Evolutionary conservation across 805 yeast species (phyloP), one percentile per base, ranked within the genome.

Genomic region (Maudiozyma bulderi): DNA sequence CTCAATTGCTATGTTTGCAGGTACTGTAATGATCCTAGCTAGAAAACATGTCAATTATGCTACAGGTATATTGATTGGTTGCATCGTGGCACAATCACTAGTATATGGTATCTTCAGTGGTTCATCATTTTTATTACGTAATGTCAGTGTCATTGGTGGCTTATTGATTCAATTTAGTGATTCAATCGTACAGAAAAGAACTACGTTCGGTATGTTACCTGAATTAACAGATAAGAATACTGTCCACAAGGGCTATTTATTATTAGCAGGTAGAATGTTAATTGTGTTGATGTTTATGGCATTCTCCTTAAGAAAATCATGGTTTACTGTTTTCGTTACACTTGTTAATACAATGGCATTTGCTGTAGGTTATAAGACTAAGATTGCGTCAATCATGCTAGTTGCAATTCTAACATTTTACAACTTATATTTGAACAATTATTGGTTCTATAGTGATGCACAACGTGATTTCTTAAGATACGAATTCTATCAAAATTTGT

Each of bases 401-500:
- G 86, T 90, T 28, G 69, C 84, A 20, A 69, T 88, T 57, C 76
- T 91, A 56, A 73, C 84, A 52, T 68, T 83, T 53, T 88, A 86
- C 75, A 90, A 93, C 69, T 65, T 87, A 50, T 67, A 81, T 40
- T 80, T 82, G 53, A 91, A 93, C 73, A 87, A 87, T 60, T 91
- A 88, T 74, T 91, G 99, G 99, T 72, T 79, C 48, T 82, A 80
- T 65, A 77, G 79, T 46, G 64, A 77, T 46, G 77, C 75, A 53
- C 79, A 82, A 68, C 81, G 96, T 61, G 99, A 91, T 69, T 86
- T 81, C 68, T 71, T 88, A 66, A 86, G 86, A 68, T 93, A 90
- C 67, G 98, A 90, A 69, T 86, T 86, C 67, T 91, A 85, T 77
- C 99, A 93, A 72, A 88, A 95, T 39, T 74, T 91, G 64, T 84